Evolutionary conservation across 768 basidiomycete genomes (phyloP).

Genomic region (Pisolithus albus): DNA sequence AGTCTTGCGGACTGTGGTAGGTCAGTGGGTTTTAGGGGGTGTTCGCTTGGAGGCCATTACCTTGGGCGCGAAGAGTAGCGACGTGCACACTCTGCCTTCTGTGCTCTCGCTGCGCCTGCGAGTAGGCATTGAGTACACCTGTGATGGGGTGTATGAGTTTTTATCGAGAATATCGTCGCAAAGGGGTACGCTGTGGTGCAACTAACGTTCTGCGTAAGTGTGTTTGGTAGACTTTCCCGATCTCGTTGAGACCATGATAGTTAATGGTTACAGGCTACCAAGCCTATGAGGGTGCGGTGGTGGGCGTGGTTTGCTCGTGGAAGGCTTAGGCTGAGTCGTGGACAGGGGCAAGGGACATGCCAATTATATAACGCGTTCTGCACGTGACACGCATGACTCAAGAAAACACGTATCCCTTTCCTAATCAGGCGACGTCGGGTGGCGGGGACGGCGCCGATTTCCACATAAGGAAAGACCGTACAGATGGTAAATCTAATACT

Average conservation of each 20-base stretch:
- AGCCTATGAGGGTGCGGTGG: no score
- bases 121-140: conserved; percentile 45
- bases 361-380: conserved; percentile 4
- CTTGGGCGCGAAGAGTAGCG: conserved; percentile 41
- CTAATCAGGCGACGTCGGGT: not conserved
- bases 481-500: no score
- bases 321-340: not conserved
- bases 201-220: conserved; percentile 39
- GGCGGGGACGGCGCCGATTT: not conserved
- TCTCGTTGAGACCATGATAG: conserved; percentile 30
- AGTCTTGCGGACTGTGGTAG: conserved; percentile 37
- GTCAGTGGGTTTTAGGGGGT: not conserved
- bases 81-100: conserved; percentile 39
- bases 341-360: conserved; percentile 7
- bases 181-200: not conserved
- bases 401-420: not conserved
- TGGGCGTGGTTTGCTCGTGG: conserved; percentile 1
- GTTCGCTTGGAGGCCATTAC: conserved; percentile 16
- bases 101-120: conserved; percentile 38
- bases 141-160: not conserved
- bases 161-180: not conserved
- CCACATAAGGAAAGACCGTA: not conserved
- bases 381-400: conserved; percentile 8
- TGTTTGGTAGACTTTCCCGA: conserved; percentile 26
- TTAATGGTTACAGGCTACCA: no score